Base-by-base conservation (phyloP, 306 rosid genomes). In the Rubus idaeus region DNA sequence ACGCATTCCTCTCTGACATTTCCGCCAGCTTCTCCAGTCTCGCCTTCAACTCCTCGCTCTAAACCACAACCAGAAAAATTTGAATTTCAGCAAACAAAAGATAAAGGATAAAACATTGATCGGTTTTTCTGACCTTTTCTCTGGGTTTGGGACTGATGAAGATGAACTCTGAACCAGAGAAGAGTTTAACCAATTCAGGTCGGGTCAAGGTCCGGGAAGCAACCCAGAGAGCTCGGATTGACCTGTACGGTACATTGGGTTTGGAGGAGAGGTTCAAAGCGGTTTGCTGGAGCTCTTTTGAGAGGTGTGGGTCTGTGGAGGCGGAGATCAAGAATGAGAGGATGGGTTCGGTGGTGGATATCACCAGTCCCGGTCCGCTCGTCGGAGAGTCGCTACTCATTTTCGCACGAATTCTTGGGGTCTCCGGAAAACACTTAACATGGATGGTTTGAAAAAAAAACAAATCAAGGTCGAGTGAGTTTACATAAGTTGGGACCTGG, bases 21-120 rank as follows among this genome's bases (percentile, higher is more conserved):
- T 94, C 96, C 41, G 75, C 81, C 73, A 94, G 87, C 86, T 86
- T 86, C 79, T 52, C 81, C 82, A 94, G 81, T 75, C 97, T 90
- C 2, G 85, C 89, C 84, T 89, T 90, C 81, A 94, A 75, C 81
- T 94, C 98, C 84, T 94, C 93, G 70, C 97, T 89, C 98, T 94
- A 30, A 67, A 57, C 26, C 21, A 41, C 69, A 30, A 30, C 35
- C 35, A 30, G 35, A 30, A 30, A 30, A 30, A 30, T 30, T 30
- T 0, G 35, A 30, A 30, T 30, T 30, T 30, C 35, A 30, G 35
- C 35, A 30, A 30, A 30, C 35, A 30, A 30, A 30, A 30, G 35
- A 30, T 30, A 30, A 30, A 30, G 35, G 35, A 2, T 30, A 30
- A 30, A 30, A 30, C 35, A 30, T 30, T 30, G 35, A 30, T 30